Percentiles rank a stretch among this genome's conserved stretches.
phyloP scores from a whole-genome alignment of 2,329 filamentous ascomycete genomes.

The Colletotrichum sp. region DNA sequence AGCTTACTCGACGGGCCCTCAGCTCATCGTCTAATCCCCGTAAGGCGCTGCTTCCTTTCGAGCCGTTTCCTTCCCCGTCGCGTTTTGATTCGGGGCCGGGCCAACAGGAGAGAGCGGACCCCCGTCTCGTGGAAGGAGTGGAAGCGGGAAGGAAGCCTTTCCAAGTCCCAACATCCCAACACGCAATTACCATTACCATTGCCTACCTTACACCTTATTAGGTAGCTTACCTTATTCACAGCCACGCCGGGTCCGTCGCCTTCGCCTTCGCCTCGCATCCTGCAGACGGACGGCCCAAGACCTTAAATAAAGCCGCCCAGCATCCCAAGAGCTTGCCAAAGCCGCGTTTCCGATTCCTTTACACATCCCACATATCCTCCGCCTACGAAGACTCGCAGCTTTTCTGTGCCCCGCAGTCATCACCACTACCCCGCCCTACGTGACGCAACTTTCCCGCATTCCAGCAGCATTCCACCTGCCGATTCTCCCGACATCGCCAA shows the following conservation, averaged over 20 bases:
- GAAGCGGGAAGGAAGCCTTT: neutral
- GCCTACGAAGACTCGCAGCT: neutral
- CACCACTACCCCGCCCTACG: conserved; percentile 1
- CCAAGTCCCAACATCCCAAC: neutral
- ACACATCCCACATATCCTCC: neutral
- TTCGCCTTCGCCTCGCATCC: neutral
- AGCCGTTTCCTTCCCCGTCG: neutral
- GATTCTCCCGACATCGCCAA: neutral
- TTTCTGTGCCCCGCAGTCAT: neutral
- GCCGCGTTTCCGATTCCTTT: neutral
- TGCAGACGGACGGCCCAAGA: neutral
- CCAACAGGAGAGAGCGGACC: neutral
- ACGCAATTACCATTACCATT: neutral
- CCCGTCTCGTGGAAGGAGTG: neutral
- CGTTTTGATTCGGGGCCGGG: neutral
- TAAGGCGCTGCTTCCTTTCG: neutral
- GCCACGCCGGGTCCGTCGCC: neutral
- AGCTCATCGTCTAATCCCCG: neutral
- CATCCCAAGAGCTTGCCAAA: neutral
- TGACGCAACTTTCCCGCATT: neutral
- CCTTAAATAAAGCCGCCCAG: neutral
- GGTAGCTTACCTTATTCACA: neutral
- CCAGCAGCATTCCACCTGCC: neutral
- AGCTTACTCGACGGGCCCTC: neutral
- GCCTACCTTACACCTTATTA: no score